Evolutionary conservation across 768 basidiomycete genomes (phyloP).

Genomic region (Mycena vitilis): DNA sequence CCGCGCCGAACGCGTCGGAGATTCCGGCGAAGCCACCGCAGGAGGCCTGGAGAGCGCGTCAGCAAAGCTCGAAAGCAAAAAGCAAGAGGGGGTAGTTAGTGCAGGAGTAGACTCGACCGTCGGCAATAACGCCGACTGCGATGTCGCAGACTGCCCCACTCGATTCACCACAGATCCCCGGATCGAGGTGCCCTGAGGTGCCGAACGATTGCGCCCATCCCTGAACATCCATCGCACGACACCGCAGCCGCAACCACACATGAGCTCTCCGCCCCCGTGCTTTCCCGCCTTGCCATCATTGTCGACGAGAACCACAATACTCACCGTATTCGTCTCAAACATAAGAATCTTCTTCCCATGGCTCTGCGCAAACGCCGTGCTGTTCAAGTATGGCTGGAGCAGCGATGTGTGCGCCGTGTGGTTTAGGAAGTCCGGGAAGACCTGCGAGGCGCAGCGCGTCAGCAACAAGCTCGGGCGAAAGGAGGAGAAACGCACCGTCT

Average conservation of each 20-base stretch:
- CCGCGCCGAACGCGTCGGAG: slow-evolving; percentile 56
- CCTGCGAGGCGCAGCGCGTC: background rate
- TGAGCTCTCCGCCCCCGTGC: too few relatives aligned
- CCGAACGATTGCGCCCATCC: too few relatives aligned
- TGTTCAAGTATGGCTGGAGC: background rate
- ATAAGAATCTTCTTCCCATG: slow-evolving; percentile 26
- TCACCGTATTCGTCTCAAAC: slow-evolving; percentile 33
- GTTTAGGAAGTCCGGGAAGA: slow-evolving; percentile 28
- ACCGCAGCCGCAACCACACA: too few relatives aligned
- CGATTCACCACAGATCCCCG: too few relatives aligned
- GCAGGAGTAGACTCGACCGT: too few relatives aligned
- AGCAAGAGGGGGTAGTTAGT: background rate
- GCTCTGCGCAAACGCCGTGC: slow-evolving; percentile 19
- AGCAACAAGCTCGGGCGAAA: too few relatives aligned
- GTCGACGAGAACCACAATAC: background rate
- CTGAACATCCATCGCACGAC: too few relatives aligned
- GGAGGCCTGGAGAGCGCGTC: slow-evolving; percentile 8
- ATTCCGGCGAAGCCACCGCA: slow-evolving; percentile 54
- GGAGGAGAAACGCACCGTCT: slow-evolving; percentile 16
- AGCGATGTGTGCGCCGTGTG: slow-evolving; percentile 22
- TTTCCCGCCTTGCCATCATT: too few relatives aligned
- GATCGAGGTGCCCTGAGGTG: too few relatives aligned
- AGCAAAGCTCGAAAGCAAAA: background rate
- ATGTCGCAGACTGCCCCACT: too few relatives aligned
- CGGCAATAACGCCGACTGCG: too few relatives aligned